A percentile compares a stretch with the other conserved stretches of the same genome.
Evolutionary conservation across 2,329 filamentous ascomycete genomes (phyloP).

Genomic region (Colletotrichum sublineola): DNA sequence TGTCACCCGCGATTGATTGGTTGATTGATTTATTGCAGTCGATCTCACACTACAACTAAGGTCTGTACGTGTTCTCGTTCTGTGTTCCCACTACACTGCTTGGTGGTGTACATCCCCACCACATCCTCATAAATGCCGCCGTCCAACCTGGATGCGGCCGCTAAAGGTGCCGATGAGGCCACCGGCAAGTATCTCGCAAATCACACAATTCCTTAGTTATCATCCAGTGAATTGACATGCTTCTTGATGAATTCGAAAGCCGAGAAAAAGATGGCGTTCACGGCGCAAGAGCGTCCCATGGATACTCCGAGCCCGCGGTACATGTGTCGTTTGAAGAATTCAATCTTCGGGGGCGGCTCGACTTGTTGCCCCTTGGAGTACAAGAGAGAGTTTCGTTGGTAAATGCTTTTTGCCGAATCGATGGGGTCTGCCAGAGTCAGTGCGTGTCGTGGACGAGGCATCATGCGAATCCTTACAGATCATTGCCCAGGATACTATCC

Average conservation of each 20-base stretch:
- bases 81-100: constrained; percentile 7
- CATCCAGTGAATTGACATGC: constrained; percentile 68
- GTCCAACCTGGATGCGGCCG: constrained; percentile 16
- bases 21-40: constrained; percentile 13
- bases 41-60: constrained; percentile 22
- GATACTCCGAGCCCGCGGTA: constrained; percentile 87
- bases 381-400: constrained; percentile 84
- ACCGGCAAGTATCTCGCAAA: constrained; percentile 15
- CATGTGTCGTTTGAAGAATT: constrained; percentile 82
- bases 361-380: constrained; percentile 75
- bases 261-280: constrained; percentile 92
- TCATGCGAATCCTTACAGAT: constrained; percentile 68
- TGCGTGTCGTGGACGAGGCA: background rate
- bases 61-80: constrained; percentile 16
- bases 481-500: constrained; percentile 85
- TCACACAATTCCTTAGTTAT: constrained; percentile 48
- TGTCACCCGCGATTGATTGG: background rate
- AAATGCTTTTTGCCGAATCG: constrained; percentile 87
- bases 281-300: constrained; percentile 83
- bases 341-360: constrained; percentile 77
- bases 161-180: constrained; percentile 3
- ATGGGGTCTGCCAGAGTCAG: constrained; percentile 68
- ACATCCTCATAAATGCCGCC: constrained; percentile 11
- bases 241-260: constrained; percentile 88
- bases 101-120: constrained; percentile 15